Conservation (phyloP, 176 grass and related monocot species). For the Oropetium thomaeum region DNA sequence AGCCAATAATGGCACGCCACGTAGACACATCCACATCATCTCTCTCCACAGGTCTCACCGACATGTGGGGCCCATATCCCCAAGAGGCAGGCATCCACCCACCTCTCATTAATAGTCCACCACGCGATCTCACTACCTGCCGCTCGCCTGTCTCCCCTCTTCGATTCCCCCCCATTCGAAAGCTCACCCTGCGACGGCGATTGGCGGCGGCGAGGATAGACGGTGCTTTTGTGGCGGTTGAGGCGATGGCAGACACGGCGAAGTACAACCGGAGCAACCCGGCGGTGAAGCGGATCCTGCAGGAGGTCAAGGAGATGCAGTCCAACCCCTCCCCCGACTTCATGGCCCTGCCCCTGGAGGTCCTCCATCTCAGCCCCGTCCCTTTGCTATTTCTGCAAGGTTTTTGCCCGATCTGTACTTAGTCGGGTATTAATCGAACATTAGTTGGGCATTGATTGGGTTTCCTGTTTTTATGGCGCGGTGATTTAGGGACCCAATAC, state of each 20-base stretch:
- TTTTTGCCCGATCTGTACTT: slow-evolving; percentile 21
- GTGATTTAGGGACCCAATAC: not conserved
- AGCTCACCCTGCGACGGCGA: slow-evolving; percentile 9
- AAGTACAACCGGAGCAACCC: slow-evolving; percentile 96
- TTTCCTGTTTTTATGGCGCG: not conserved
- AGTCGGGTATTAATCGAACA: not conserved
- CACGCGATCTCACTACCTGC: slow-evolving; percentile 6
- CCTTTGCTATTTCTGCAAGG: not conserved
- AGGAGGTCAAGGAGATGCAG: slow-evolving; percentile 99
- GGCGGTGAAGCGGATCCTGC: slow-evolving; percentile 99
- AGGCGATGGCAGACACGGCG: slow-evolving; percentile 40
- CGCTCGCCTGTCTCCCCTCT: slow-evolving; percentile 11
- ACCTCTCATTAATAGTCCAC: not conserved
- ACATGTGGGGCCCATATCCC: slow-evolving; percentile 15
- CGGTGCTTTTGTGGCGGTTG: not conserved
- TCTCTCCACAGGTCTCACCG: not conserved
- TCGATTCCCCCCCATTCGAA: slow-evolving; percentile 27
- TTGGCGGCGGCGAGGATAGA: slow-evolving; percentile 21
- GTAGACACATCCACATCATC: slow-evolving; percentile 30
- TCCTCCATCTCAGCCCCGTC: slow-evolving; percentile 21
- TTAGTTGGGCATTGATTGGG: not conserved
- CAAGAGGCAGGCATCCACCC: slow-evolving; percentile 11
- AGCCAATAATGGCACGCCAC: slow-evolving; percentile 33
- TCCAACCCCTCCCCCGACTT: slow-evolving; percentile 95
- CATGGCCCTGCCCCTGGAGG: slow-evolving; percentile 92